Conservation (phyloP, 352 stramenopile species). For the Globisporangium nodosum region DNA sequence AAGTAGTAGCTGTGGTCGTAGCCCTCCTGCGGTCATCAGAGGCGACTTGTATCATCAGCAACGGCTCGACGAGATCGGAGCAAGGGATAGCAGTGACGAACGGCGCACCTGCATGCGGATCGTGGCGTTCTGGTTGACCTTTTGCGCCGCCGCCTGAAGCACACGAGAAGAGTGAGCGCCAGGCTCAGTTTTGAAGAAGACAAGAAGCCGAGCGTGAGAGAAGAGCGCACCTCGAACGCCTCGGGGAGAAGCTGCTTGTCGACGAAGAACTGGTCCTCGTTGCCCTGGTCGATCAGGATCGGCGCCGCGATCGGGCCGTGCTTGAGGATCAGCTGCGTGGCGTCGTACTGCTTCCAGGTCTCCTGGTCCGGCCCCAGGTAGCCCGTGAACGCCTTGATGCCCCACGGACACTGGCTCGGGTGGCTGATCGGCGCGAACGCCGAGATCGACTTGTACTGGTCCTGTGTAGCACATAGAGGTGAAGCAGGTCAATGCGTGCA, state of each 20-base stretch:
- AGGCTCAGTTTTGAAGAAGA: not conserved
- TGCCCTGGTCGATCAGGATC: slow-evolving; percentile 90
- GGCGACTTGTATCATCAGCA: not conserved
- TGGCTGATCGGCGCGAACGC: slow-evolving; percentile 97
- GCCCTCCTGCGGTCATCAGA: slow-evolving; percentile 49
- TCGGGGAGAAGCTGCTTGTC: slow-evolving; percentile 91
- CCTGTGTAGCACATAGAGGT: slow-evolving; percentile 11
- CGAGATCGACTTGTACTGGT: slow-evolving; percentile 90
- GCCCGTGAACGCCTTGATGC: slow-evolving; percentile 96
- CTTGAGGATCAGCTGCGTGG: slow-evolving; percentile 82
- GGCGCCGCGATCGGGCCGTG: slow-evolving; percentile 53
- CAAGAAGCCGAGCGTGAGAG: not conserved
- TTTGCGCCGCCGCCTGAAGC: slow-evolving; percentile 56
- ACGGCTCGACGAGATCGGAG: not conserved
- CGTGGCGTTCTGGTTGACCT: slow-evolving; percentile 75
- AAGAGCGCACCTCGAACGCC: slow-evolving; percentile 57
- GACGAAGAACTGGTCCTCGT: slow-evolving; percentile 83
- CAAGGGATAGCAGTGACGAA: not conserved
- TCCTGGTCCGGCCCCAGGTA: slow-evolving; percentile 93
- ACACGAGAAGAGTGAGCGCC: not conserved
- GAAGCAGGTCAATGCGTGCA: not conserved
- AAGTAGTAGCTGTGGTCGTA: slow-evolving; percentile 99
- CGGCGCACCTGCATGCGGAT: slow-evolving; percentile 59
- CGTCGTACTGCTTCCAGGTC: slow-evolving; percentile 89
- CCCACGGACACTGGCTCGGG: slow-evolving; percentile 95